Percentiles rank a stretch among this genome's conserved stretches.
These are phyloP conservation scores for Botrytis paeoniae DNA, from an alignment of 2,329 filamentous ascomycete species.

Conservation along the genomic window DNA sequence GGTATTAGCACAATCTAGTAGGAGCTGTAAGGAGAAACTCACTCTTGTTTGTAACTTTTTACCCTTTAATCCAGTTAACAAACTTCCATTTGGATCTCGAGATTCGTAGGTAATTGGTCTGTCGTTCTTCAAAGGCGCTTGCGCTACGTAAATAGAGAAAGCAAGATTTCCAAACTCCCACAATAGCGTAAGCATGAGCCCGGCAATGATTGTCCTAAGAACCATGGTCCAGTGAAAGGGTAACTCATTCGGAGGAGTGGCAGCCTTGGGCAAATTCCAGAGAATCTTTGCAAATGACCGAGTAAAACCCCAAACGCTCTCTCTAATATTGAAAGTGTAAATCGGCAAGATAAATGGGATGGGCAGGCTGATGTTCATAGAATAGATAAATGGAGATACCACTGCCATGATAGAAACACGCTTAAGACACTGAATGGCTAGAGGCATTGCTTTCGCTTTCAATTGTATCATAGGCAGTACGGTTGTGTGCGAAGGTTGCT, in stretches of 20 bases:
- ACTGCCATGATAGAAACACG: conserved; percentile 43
- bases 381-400: conserved; percentile 40
- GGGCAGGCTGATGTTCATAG: conserved; percentile 45
- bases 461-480: conserved; percentile 42
- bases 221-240: conserved; percentile 58
- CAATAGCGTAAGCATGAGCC: conserved; percentile 64
- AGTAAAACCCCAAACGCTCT: conserved; percentile 64
- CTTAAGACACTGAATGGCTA: conserved; percentile 35
- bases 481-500: conserved; percentile 40
- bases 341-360: conserved; percentile 36
- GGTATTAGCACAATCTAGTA: conserved; percentile 24
- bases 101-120: conserved; percentile 79
- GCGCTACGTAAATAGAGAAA: conserved; percentile 77
- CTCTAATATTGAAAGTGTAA: conserved; percentile 62
- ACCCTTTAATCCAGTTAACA: conserved; percentile 78
- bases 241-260: conserved; percentile 56
- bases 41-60: conserved; percentile 77
- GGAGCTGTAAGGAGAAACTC: conserved; percentile 32
- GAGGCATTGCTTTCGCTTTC: conserved; percentile 36
- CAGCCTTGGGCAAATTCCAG: conserved; percentile 72
- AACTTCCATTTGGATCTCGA: conserved; percentile 86
- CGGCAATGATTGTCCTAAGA: conserved; percentile 56
- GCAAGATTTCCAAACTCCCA: conserved; percentile 76
- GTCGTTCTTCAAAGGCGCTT: conserved; percentile 79
- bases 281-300: conserved; percentile 69